Conservation (phyloP, 1,284 basidiomycete genomes). For the Agaricales sp. region DNA sequence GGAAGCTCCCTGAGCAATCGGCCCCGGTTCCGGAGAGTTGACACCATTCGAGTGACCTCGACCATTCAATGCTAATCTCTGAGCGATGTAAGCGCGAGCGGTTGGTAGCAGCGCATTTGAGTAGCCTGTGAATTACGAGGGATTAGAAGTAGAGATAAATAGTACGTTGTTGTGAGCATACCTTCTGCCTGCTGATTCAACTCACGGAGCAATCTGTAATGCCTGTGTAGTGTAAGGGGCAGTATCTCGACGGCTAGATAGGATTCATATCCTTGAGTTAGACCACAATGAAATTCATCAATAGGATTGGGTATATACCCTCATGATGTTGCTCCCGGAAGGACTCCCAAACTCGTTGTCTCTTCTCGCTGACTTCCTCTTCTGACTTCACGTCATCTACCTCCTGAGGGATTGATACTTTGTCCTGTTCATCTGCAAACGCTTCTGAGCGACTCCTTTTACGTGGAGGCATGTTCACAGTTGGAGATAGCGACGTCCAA, state of each 20-base stretch:
- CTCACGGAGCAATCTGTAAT: constrained; percentile 73
- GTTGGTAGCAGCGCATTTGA: not conserved
- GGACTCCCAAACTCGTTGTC: constrained; percentile 52
- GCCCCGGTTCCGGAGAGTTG: not conserved
- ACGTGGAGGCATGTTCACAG: constrained; percentile 17
- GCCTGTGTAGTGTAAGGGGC: constrained; percentile 75
- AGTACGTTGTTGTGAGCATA: constrained; percentile 21
- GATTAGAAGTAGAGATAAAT: constrained; percentile 22
- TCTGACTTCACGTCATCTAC: not conserved
- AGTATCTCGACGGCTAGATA: constrained; percentile 72
- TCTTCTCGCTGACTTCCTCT: constrained; percentile 18
- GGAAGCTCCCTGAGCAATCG: not conserved
- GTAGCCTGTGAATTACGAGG: not conserved
- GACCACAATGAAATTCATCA: not conserved
- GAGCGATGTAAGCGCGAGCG: not conserved
- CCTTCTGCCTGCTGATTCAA: constrained; percentile 67
- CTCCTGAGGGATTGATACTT: not conserved
- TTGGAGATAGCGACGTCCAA: not conserved
- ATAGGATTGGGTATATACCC: constrained; percentile 27
- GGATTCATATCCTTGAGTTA: constrained; percentile 2
- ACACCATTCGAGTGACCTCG: not conserved
- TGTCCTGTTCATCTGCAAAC: constrained; percentile 13
- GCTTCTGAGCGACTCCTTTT: constrained; percentile 40
- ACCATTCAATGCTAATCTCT: not conserved
- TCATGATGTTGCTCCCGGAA: constrained; percentile 76